Evolutionary conservation across 2,329 filamentous ascomycete species (phyloP).

Genomic region (Conoideocrella luteorostrata): DNA sequence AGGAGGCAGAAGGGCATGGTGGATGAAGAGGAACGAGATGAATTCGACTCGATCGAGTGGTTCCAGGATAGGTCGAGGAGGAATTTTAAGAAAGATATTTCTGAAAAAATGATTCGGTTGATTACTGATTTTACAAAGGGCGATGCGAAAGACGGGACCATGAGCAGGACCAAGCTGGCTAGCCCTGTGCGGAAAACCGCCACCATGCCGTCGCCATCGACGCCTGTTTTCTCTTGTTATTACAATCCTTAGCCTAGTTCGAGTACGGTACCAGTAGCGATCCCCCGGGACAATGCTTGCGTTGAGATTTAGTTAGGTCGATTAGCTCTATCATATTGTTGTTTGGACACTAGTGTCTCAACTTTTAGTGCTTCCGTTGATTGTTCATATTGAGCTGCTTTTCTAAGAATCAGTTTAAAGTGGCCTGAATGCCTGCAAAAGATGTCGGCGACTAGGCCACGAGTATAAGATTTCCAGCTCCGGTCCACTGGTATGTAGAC

Average conservation of each 20-base stretch:
- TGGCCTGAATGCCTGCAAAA: too few species aligned
- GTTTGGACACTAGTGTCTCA: too few species aligned
- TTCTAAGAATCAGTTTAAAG: too few species aligned
- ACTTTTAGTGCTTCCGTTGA: background rate
- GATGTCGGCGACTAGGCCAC: too few species aligned
- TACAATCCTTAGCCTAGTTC: background rate
- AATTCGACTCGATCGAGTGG: constrained; percentile 23
- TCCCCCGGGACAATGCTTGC: too few species aligned
- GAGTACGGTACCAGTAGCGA: background rate
- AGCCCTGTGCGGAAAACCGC: background rate
- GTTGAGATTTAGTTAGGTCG: too few species aligned
- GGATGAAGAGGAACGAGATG: constrained; percentile 31
- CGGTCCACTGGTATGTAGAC: too few species aligned
- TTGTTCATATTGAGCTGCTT: background rate
- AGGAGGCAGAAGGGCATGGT: constrained; percentile 18
- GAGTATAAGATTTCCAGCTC: too few species aligned
- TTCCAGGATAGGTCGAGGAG: constrained; percentile 9
- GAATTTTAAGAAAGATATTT: constrained; percentile 2
- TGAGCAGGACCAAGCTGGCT: background rate
- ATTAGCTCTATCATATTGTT: too few species aligned
- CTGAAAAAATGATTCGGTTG: constrained; percentile 6
- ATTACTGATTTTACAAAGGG: constrained; percentile 6
- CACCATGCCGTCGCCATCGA: background rate
- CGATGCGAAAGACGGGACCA: background rate
- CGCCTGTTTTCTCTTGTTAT: constrained; percentile 6